Evolutionary conservation across 2,329 filamentous ascomycete genomes (phyloP).

Genomic region (Sporothrix luriei): DNA sequence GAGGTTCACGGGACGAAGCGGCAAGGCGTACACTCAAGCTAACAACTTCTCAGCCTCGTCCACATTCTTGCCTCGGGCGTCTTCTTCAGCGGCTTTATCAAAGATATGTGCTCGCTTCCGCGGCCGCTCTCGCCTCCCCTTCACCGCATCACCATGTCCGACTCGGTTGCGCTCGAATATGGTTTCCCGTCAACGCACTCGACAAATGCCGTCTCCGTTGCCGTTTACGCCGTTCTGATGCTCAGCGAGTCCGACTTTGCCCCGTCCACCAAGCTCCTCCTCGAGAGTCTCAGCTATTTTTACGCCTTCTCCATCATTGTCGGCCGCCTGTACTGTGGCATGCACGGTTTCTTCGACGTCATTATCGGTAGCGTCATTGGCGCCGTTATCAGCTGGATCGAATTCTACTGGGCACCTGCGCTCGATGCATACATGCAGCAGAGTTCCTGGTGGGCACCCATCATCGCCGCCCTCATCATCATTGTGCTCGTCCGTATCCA

Average conservation of each 20-base stretch:
- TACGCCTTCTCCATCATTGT: slow-evolving; percentile 89
- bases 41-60: slow-evolving; percentile 56
- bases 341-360: slow-evolving; percentile 97
- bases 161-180: slow-evolving; percentile 91
- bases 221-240: slow-evolving; percentile 72
- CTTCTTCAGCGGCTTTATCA: slow-evolving; percentile 89
- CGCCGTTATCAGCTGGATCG: slow-evolving; percentile 61
- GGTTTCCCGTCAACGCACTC: slow-evolving; percentile 97
- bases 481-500: slow-evolving; percentile 82
- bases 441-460: slow-evolving; percentile 64
- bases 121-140: slow-evolving; percentile 89
- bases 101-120: slow-evolving; percentile 90
- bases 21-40: neutral
- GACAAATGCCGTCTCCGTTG: slow-evolving; percentile 93
- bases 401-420: slow-evolving; percentile 61
- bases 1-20: neutral
- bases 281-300: slow-evolving; percentile 74
- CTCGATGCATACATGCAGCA: slow-evolving; percentile 73
- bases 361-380: slow-evolving; percentile 78
- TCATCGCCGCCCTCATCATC: slow-evolving; percentile 66
- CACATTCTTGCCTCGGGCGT: slow-evolving; percentile 78
- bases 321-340: slow-evolving; percentile 92
- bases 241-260: slow-evolving; percentile 67
- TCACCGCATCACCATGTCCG: slow-evolving; percentile 95
- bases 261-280: slow-evolving; percentile 58